Evolutionary conservation across 2,329 filamentous ascomycete genomes (phyloP).

Genomic region (Hortaea werneckii): DNA sequence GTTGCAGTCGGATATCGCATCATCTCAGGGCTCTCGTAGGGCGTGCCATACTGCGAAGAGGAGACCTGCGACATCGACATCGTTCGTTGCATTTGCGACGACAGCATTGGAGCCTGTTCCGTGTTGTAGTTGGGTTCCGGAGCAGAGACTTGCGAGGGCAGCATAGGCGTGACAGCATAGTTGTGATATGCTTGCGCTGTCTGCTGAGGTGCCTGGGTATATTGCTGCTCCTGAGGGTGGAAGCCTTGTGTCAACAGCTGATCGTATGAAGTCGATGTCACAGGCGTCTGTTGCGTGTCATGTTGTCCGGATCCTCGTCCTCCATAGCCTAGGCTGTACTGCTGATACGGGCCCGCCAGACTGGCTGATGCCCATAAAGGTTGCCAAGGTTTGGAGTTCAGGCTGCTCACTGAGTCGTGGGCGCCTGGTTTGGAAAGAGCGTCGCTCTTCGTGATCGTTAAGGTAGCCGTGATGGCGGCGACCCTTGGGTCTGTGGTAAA

Average conservation of each 20-base stretch:
- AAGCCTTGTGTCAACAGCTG: conserved; percentile 17
- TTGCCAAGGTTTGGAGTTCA: conserved; percentile 42
- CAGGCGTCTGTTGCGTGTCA: conserved; percentile 23
- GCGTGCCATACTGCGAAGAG: conserved; percentile 20
- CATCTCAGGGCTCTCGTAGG: conserved; percentile 22
- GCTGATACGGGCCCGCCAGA: conserved; percentile 39
- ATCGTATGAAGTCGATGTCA: conserved; percentile 18
- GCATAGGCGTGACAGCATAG: conserved; percentile 18
- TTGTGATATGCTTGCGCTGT: conserved; percentile 9
- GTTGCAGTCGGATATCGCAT: conserved; percentile 21
- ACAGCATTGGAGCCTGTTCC: conserved; percentile 18
- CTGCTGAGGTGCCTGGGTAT: conserved; percentile 7
- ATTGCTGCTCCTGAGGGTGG: conserved; percentile 10
- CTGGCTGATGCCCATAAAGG: conserved; percentile 41
- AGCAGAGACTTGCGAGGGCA: conserved; percentile 19
- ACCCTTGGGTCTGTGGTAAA: neutral
- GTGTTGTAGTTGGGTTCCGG: conserved; percentile 18
- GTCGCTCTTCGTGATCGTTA: neutral
- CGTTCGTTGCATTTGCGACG: conserved; percentile 16
- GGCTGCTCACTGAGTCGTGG: conserved; percentile 32
- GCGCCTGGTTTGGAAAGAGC: neutral
- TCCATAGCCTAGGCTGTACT: conserved; percentile 37
- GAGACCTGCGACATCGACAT: conserved; percentile 13
- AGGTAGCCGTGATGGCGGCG: conserved; percentile 1
- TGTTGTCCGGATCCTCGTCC: conserved; percentile 18